Base-by-base conservation (phyloP, 2,329 filamentous ascomycete genomes). In the Pyricularia sp. region DNA sequence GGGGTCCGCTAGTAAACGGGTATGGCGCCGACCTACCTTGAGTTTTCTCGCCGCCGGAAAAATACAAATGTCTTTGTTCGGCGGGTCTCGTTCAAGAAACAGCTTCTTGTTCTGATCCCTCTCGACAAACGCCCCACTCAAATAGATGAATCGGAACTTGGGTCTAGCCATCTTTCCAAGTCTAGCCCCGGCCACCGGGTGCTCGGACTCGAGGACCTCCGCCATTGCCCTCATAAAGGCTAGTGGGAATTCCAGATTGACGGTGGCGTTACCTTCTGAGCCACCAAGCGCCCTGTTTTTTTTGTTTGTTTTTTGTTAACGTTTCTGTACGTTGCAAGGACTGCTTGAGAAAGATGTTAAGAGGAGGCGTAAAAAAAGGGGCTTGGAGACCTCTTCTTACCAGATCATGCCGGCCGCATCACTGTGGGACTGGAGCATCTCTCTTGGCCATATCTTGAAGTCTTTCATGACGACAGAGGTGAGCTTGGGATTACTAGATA, bases 341-440 rank as follows among this genome's bases (percentile, higher is more conserved):
- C 28, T 8, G 5, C 3, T 8, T 28, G 1, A 60, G 57, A 4
- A 60, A 28, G 24, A 13, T 22, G 10, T 2, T 6, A 26, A 12
- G 2, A 12, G 6, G 12, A 60, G 24, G 57, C 57, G 6, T 28
- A 57, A 16, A 16, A 35, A 35, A 4, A 16, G 12, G 31, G 33
- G 13, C 12, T 4, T 35, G 13, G 33, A 35, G 3, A 35, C 12
- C 33, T 28, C 4, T n/a, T 26, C 49, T 44, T 31, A 64, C 62
- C 62, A 64, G 3, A 64, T 64, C 62, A 64, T 64, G 9, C 44
- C 62, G 28, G 24, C 62, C 5, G 62, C 40, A n/a, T 64, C 62
- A 6, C 16, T 57, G 16, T 57, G 28, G 5, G 26, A 9, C 49
- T 64, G 44, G 16, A 64, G 28, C 13, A 28, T 7, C 9, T 33